Evolutionary conservation across 1,139 yeast species (phyloP), one percentile per base, ranked within the genome.

Genomic region (Lodderomyces margitis): DNA sequence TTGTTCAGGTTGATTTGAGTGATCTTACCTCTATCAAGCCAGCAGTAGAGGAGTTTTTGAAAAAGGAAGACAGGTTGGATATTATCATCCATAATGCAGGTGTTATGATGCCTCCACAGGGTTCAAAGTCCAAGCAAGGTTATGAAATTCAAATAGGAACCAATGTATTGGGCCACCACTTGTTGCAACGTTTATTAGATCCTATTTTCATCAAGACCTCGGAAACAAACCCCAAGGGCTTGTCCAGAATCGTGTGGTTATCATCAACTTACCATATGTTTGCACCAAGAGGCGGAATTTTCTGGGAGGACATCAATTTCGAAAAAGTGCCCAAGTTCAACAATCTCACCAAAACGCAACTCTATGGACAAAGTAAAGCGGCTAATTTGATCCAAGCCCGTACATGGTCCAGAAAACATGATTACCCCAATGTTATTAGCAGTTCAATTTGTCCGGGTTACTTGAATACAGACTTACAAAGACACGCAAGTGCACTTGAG

Each of bases 81-180:
- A 60, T 72, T 11, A 64, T 74, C 12, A 64, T 76, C 37, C 74
- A 75, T 49, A 75, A 77, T 57, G 81, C 81, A 9, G 56, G 83
- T 34, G 65, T 77, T 12, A 74, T 71, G 72, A 55, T 59, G 14
- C 70, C 76, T 1, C 65, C 68, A 10, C 52, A 54, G 11, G 64
- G 64, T 10, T 49, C 66, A 1, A 45, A 38, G 20, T 40, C 52
- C 2, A 36, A 19, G 7, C 53, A 50, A 34, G 50, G 49, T 2
- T 45, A 38, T 33, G 51, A 48, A 34, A 38, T 48, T 15, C 50
- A 46, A 40, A 41, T 75, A 40, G 81, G 79, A 9, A 66, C 74
- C 16, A 78, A 79, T 50, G 74, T 59, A 5, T 48, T 78, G 38
- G 82, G 76, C 2, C 78, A 74, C 15, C 77, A 71, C 43, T 55